phyloP scores from a whole-genome alignment of 1,284 basidiomycete genomes.

The Leccinum subrobustum region DNA sequence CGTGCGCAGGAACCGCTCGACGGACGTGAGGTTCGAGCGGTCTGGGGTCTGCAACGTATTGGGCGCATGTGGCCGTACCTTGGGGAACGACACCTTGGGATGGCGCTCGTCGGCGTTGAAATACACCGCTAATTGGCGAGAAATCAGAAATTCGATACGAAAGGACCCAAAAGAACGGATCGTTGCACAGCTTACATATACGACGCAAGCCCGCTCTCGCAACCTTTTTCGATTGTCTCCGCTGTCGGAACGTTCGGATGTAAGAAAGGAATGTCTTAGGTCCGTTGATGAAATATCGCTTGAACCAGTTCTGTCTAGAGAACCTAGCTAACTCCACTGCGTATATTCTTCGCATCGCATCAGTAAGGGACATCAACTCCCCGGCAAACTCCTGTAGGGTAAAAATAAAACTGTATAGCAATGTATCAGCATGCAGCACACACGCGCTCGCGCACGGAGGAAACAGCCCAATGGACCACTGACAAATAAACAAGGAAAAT shows the following conservation, averaged over 20 bases:
- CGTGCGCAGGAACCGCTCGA: constrained; percentile 61
- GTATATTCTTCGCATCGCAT: constrained; percentile 77
- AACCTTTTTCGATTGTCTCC: constrained; percentile 14
- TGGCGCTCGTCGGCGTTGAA: constrained; percentile 56
- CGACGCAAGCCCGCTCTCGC: constrained; percentile 27
- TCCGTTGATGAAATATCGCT: constrained; percentile 32
- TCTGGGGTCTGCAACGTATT: constrained; percentile 82
- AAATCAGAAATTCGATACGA: constrained; percentile 12
- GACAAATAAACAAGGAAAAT: constrained; percentile 91
- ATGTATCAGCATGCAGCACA: constrained; percentile 5
- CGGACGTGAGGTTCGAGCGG: constrained; percentile 52
- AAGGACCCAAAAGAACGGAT: constrained; percentile 1
- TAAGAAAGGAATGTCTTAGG: constrained; percentile 25
- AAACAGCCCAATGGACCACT: constrained; percentile 32
- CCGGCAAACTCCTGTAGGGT: constrained; percentile 88
- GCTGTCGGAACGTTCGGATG: constrained; percentile 19
- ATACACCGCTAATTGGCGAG: constrained; percentile 48
- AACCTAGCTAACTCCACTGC: constrained; percentile 53
- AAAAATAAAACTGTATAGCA: constrained; percentile 75
- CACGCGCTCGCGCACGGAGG: not conserved
- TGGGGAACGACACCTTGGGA: constrained; percentile 75
- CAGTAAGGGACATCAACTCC: constrained; percentile 78
- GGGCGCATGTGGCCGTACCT: constrained; percentile 77
- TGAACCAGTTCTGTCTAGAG: constrained; percentile 42
- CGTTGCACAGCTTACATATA: constrained; percentile 40